Evolutionary conservation across 805 yeast genomes (phyloP), one percentile per base, ranked within the genome.

Genomic region (Novakomyces olei): DNA sequence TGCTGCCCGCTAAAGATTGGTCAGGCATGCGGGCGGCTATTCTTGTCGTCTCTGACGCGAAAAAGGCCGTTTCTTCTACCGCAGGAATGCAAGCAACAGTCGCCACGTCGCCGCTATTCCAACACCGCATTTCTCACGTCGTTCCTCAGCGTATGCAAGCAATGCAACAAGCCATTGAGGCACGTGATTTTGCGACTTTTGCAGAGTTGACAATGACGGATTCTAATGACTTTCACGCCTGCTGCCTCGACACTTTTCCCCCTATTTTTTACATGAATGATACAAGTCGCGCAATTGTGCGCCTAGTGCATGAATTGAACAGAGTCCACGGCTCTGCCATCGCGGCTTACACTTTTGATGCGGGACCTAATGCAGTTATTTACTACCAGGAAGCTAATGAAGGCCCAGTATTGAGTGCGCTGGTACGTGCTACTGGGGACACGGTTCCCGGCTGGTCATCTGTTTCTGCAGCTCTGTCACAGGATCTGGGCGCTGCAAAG

Each of bases 351-450:
- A 88, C 99, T 1, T 88, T 76, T 48, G 99, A 88, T 54, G 99
- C 99, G 20, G 99, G 99, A 49, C 98, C 99, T 54, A 88, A 88
- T 55, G 93, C 95, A 15, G 99, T 88, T 29, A 66, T 88, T 39
- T 88, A 88, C 58, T 88, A 88, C 50, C 70, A 73, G 49, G 65
- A 65, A 41, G 61, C 70, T 46, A 67, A 85, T 54, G 93, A 81
- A 54, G 44, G 55, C n/a, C 61, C 59, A 39, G 71, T 88, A 5
- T 63, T 85, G 43, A 72, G 81, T 3, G 61, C 78, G 41, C 56
- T 88, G 37, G 58, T 72, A 52, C 58, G 61, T 36, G 61, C 67
- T 40, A 72, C 80, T 46, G 53, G 54, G 31, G 46, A 62, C 32
- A 67, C 74, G 31, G 55, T 59, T 7, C 19, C 17, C 15, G 92